Evolutionary conservation across 371 early-diverging fungal species (phyloP), one percentile per base, ranked within the genome.

Genomic region (Apophysomyces sp.): DNA sequence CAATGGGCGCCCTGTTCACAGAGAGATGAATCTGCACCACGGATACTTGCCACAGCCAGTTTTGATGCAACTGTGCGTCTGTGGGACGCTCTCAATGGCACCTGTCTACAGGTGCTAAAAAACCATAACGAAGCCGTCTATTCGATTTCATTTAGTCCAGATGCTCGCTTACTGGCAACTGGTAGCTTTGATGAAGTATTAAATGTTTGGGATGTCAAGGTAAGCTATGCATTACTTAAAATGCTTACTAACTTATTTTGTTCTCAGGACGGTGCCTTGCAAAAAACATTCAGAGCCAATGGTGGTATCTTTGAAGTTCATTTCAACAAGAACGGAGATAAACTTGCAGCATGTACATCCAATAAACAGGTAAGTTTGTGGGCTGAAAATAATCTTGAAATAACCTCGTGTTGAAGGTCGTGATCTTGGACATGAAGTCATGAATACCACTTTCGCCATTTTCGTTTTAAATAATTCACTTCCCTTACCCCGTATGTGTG

Each of bases 11-110:
- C 92, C 3, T 63, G 62, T 55, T 12, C 52, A 61, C 60, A 59
- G 39, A 13, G 37, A 51, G 57, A 66, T 61, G 57, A 76, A 52
- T 66, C 54, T 52, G 75, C 71, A 39, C 71, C 74, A 39, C 76
- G 80, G 56, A 80, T 91, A 26, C 62, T 90, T 30, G 86, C 88
- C 27, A 95, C 94, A 8, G 96, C 90, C 11, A 93, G 94, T 16
- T 96, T 96, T 71, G 99, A 98, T 76, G 81, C 88, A 8, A 91
- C 92, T 0, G 89, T 94, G 6, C 85, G 94, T 24, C 66, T 99
- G 12, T 99, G 98, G 98, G 95, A 96, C 77, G 89, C 88, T 0
- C 68, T 79, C 1, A 80, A 72, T 4, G 91, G 91, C 4, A 73
- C 80, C 0, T 92, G 91, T 63, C 57, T 95, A n/a, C 88, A 91